These are phyloP conservation scores for Saccharomyces cerevisiae DNA, from an alignment of 805 yeast genomes.

Conservation along the genomic window DNA sequence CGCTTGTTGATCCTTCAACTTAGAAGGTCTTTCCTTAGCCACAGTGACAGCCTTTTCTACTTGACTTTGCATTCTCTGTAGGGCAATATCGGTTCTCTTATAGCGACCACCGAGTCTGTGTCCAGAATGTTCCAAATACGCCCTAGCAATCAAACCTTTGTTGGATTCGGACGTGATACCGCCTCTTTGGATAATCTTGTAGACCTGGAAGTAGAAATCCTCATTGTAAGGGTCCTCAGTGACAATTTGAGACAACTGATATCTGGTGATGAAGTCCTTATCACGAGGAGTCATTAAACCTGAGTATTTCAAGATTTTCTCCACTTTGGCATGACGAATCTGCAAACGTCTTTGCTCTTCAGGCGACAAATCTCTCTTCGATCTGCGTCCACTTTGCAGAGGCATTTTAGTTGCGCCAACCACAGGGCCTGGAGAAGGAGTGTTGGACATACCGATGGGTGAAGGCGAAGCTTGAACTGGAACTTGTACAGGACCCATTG, in stretches of 20 bases:
- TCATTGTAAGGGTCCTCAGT: conserved; percentile 96
- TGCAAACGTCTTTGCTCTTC: conserved; percentile 65
- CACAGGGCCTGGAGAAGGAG: conserved; percentile 2
- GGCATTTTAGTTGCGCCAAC: conserved; percentile 4
- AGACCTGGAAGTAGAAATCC: conserved; percentile 92
- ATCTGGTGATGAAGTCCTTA: conserved; percentile 88
- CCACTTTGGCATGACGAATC: conserved; percentile 65
- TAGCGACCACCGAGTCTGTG: conserved; percentile 81
- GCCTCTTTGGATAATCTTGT: conserved; percentile 59
- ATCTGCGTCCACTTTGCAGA: neutral
- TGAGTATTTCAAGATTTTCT: conserved; percentile 68
- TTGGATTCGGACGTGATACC: conserved; percentile 36
- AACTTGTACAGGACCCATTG: conserved; percentile 3
- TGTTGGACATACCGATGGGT: neutral
- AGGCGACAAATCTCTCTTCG: conserved; percentile 46
- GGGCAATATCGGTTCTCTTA: conserved; percentile 79
- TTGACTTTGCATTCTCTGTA: conserved; percentile 97
- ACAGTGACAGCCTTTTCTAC: conserved; percentile 93
- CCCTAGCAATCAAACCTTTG: conserved; percentile 79
- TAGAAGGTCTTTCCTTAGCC: conserved; percentile 79
- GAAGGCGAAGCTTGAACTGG: conserved; percentile 2
- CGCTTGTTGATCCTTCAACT: conserved; percentile 37
- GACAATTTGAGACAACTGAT: conserved; percentile 90
- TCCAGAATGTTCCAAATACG: conserved; percentile 84
- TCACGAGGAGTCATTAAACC: conserved; percentile 97